Percentiles rank a stretch among this genome's conserved stretches.
These are phyloP conservation scores for Apiotrichum mycotoxinovorans DNA, from an alignment of 1,284 basidiomycete genomes.

Conservation along the genomic window DNA sequence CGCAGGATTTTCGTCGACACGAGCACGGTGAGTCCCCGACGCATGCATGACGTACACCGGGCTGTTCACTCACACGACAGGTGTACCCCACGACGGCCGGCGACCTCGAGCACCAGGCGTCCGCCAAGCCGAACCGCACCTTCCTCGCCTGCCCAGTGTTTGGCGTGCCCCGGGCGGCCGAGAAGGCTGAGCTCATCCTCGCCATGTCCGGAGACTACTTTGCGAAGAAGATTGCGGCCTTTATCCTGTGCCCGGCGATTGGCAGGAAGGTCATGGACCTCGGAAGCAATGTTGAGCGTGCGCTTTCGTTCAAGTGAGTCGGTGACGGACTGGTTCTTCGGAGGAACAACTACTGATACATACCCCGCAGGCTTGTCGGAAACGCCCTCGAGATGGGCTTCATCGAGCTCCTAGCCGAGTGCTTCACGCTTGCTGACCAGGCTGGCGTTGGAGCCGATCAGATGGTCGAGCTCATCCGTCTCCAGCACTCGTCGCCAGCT, in stretches of 20 bases:
- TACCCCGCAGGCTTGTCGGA: slow-evolving; percentile 37
- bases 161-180: slow-evolving; percentile 64
- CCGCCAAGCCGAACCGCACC: slow-evolving; percentile 60
- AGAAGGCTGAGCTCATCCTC: slow-evolving; percentile 66
- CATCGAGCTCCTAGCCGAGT: slow-evolving; percentile 74
- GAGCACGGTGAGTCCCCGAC: slow-evolving; percentile 57
- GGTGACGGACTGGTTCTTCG: no score
- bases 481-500: slow-evolving; percentile 40
- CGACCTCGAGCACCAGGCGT: slow-evolving; percentile 68
- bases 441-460: slow-evolving; percentile 67
- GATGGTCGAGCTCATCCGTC: slow-evolving; percentile 59
- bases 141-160: slow-evolving; percentile 79
- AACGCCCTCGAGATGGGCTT: slow-evolving; percentile 49
- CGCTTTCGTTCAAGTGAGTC: slow-evolving; percentile 73
- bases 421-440: slow-evolving; percentile 78
- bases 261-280: slow-evolving; percentile 63
- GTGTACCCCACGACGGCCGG: slow-evolving; percentile 66
- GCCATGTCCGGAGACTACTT: slow-evolving; percentile 78
- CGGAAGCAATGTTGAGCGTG: slow-evolving; percentile 54
- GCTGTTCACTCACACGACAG: slow-evolving; percentile 51
- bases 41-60: background rate
- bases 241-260: slow-evolving; percentile 67
- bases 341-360: background rate
- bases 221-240: slow-evolving; percentile 74
- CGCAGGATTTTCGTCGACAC: slow-evolving; percentile 69